These are phyloP conservation scores for Pseudogymnoascus sp. DNA, from an alignment of 2,329 filamentous ascomycete species.

Conservation along the genomic window DNA sequence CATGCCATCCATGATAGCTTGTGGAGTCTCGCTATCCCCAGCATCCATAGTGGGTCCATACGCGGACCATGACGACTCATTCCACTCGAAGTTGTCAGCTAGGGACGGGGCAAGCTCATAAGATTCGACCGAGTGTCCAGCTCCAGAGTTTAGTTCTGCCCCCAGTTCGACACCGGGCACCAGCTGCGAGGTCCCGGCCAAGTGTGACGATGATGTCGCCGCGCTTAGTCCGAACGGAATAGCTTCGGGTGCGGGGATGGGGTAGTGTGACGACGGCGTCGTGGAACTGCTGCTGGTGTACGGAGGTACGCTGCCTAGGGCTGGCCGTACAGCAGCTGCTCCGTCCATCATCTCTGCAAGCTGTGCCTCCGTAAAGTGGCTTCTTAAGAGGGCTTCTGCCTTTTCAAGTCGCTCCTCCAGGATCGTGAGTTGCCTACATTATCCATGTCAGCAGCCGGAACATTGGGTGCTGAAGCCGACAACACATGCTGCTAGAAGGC, in stretches of 20 bases:
- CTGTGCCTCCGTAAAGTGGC: constrained; percentile 7
- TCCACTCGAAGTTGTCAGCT: constrained; percentile 6
- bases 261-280: background rate
- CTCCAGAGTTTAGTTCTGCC: background rate
- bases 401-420: constrained; percentile 7
- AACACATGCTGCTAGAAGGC: background rate
- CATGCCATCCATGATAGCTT: constrained; percentile 15
- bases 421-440: constrained; percentile 6
- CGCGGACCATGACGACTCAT: constrained; percentile 6
- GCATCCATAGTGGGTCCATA: background rate
- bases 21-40: background rate
- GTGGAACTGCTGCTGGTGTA: background rate
- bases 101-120: constrained; percentile 6
- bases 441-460: background rate
- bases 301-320: background rate
- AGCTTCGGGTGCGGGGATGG: background rate
- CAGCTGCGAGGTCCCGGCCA: background rate
- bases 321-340: background rate
- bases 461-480: background rate
- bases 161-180: background rate
- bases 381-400: constrained; percentile 7
- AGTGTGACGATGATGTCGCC: background rate
- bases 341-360: constrained; percentile 7
- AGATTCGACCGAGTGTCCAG: background rate
- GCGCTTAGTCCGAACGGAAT: background rate